A percentile compares a stretch with the other conserved stretches of the same genome.
These are phyloP conservation scores for Rhizopogon vinicolor DNA, from an alignment of 768 basidiomycete species.

Conservation along the genomic window DNA sequence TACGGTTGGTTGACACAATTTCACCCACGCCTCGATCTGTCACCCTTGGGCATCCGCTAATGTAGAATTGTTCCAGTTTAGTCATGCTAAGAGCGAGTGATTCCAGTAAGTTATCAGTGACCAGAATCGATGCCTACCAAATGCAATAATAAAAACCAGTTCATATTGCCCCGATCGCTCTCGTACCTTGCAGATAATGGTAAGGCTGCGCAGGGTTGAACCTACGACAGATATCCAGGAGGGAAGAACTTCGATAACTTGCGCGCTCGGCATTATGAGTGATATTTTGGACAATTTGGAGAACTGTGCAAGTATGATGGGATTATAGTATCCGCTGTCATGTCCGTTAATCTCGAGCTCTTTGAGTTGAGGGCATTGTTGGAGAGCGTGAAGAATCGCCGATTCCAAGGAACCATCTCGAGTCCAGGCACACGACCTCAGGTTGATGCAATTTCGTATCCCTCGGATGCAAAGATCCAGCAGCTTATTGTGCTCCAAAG, in stretches of 20 bases:
- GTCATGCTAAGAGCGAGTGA: slow-evolving; percentile 44
- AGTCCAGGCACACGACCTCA: slow-evolving; percentile 72
- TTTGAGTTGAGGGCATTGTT: slow-evolving; percentile 33
- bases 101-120: slow-evolving; percentile 55
- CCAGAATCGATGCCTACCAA: slow-evolving; percentile 45
- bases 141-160: not conserved
- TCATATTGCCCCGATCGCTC: not conserved
- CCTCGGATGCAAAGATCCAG: slow-evolving; percentile 41
- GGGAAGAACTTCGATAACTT: slow-evolving; percentile 45
- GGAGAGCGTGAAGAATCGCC: slow-evolving; percentile 51
- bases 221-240: slow-evolving; percentile 47
- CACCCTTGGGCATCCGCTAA: slow-evolving; percentile 68
- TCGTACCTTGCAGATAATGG: slow-evolving; percentile 66
- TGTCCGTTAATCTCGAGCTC: slow-evolving; percentile 74
- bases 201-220: slow-evolving; percentile 48
- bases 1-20: slow-evolving; percentile 39
- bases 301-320: slow-evolving; percentile 46
- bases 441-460: slow-evolving; percentile 55
- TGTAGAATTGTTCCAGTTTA: slow-evolving; percentile 50
- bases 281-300: slow-evolving; percentile 49
- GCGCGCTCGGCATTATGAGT: slow-evolving; percentile 69
- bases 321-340: slow-evolving; percentile 48
- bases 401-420: slow-evolving; percentile 70
- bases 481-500: slow-evolving; percentile 28
- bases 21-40: slow-evolving; percentile 56